Conservation (phyloP, 257 asterid species). For the Catharanthus roseus region DNA sequence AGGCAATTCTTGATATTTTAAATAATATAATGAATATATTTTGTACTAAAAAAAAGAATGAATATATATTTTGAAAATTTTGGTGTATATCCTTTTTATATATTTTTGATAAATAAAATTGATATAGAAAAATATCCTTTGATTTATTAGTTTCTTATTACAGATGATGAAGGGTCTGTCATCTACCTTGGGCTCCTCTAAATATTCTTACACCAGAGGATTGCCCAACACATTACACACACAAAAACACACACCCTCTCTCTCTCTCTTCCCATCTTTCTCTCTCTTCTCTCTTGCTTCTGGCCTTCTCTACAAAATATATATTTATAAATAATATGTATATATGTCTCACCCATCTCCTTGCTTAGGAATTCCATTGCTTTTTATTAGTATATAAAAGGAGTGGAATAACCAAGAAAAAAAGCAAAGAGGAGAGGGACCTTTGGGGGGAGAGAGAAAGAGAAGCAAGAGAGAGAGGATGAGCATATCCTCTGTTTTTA, state of each 20-base stretch:
- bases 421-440: slow-evolving; percentile 40
- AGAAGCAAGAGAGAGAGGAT: slow-evolving; percentile 39
- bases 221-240: slow-evolving; percentile 27
- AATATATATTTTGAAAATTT: neutral
- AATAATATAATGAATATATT: no score
- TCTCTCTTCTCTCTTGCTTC: no score
- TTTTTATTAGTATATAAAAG: slow-evolving; percentile 25
- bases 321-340: slow-evolving; percentile 29
- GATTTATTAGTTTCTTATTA: neutral
- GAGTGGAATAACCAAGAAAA: slow-evolving; percentile 54
- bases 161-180: slow-evolving; percentile 1
- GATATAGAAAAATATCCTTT: no score
- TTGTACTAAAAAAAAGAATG: neutral
- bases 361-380: slow-evolving; percentile 48
- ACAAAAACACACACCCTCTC: slow-evolving; percentile 17
- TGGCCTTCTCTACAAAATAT: neutral
- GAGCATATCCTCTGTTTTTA: slow-evolving; percentile 59
- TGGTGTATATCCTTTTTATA: neutral
- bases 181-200: slow-evolving; percentile 38
- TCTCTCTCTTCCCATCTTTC: slow-evolving; percentile 13
- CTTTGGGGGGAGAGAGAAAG: slow-evolving; percentile 29
- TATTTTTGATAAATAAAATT: no score
- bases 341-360: slow-evolving; percentile 25
- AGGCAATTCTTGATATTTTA: no score
- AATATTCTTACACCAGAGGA: slow-evolving; percentile 53